phyloP scores from a whole-genome alignment of 2,329 filamentous ascomycete species.

The Phialocephala sp. region DNA sequence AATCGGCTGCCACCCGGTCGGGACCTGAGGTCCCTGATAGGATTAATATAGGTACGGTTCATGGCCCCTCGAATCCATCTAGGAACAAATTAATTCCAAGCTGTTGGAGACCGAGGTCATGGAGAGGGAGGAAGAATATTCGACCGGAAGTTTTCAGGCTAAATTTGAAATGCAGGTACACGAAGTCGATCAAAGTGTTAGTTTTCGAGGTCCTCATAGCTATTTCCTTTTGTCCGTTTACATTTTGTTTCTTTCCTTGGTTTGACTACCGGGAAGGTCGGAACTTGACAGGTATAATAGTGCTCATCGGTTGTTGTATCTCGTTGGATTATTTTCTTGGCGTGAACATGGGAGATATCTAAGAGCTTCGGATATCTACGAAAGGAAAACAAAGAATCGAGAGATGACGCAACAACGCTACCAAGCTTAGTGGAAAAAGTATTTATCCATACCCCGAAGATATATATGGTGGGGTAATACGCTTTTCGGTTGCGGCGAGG shows the following conservation, averaged over 20 bases:
- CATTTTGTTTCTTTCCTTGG: neutral
- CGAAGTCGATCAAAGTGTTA: neutral
- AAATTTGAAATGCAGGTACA: conserved; percentile 22
- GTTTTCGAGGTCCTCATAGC: neutral
- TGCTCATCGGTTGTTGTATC: no score
- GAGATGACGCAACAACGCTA: neutral
- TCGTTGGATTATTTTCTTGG: neutral
- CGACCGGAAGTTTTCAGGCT: conserved; percentile 23
- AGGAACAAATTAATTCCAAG: conserved; percentile 9
- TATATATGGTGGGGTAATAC: conserved; percentile 8
- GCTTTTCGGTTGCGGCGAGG: conserved; percentile 12
- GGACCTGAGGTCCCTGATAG: conserved; percentile 12
- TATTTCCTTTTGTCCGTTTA: neutral
- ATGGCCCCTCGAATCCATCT: neutral
- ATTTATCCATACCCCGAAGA: conserved; percentile 5
- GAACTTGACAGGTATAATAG: neutral
- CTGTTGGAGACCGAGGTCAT: neutral
- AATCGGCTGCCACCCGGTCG: neutral
- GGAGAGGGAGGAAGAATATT: conserved; percentile 25
- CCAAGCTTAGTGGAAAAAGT: conserved; percentile 10
- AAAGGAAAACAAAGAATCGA: neutral
- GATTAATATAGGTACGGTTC: neutral
- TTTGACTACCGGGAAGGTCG: neutral
- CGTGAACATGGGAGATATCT: neutral
- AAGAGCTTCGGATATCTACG: neutral